These are phyloP conservation scores for Moelleriella libera DNA, from an alignment of 2,329 filamentous ascomycete genomes.

Conservation along the genomic window DNA sequence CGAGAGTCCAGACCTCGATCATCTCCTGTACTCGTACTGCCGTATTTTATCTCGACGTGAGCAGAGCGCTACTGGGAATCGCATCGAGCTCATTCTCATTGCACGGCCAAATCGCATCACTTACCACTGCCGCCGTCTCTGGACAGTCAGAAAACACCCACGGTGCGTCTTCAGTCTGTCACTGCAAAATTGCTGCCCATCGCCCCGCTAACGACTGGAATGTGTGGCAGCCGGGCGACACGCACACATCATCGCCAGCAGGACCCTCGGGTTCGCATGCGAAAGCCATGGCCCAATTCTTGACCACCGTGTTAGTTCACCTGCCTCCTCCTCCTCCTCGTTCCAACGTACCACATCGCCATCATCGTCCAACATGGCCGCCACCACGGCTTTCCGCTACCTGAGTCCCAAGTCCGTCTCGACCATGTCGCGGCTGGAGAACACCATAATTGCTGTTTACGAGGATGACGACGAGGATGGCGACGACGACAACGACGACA, in stretches of 20 bases:
- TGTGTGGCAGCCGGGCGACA: conserved; percentile 7
- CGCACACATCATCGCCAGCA: neutral
- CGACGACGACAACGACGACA: neutral
- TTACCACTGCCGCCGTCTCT: neutral
- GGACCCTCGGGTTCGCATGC: conserved; percentile 1
- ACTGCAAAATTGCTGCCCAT: conserved; percentile 7
- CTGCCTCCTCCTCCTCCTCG: conserved; percentile 1
- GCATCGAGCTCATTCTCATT: no score
- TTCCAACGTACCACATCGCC: conserved; percentile 1
- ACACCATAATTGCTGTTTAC: conserved; percentile 16
- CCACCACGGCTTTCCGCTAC: conserved; percentile 12
- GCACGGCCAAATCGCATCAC: no score
- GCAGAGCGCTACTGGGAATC: no score
- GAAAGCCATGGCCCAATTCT: conserved; percentile 24
- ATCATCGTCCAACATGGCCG: conserved; percentile 10
- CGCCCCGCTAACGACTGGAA: conserved; percentile 28
- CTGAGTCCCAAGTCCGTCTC: conserved; percentile 17
- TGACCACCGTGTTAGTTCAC: conserved; percentile 26
- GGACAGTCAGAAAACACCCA: neutral
- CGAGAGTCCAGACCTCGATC: no score
- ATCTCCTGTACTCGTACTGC: no score
- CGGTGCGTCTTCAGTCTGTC: neutral
- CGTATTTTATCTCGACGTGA: no score
- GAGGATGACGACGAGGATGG: conserved; percentile 5
- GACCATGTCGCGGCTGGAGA: conserved; percentile 16